Percentiles rank a stretch among this genome's conserved stretches.
These are phyloP conservation scores for Gentiana straminea DNA, from an alignment of 257 asterid genomes.

Conservation along the genomic window DNA sequence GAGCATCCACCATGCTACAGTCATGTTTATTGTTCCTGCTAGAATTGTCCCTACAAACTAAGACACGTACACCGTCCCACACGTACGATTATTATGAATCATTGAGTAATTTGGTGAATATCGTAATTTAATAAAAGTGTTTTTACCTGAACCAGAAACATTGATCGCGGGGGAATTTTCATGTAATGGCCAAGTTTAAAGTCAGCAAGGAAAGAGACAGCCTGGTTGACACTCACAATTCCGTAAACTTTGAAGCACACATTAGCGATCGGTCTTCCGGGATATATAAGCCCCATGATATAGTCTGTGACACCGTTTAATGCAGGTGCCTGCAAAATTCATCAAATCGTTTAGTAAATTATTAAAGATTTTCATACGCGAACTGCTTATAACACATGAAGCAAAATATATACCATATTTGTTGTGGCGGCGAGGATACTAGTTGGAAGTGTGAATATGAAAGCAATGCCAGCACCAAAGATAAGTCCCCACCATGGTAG, in stretches of 20 bases:
- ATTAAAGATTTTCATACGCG: no score
- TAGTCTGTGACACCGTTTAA: slow-evolving; percentile 85
- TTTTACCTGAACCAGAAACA: slow-evolving; percentile 88
- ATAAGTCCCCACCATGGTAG: slow-evolving; percentile 97
- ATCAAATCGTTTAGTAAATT: background rate
- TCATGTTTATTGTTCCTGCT: slow-evolving; percentile 70
- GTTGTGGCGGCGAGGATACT: slow-evolving; percentile 96
- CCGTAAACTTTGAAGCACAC: slow-evolving; percentile 90
- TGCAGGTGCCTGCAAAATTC: slow-evolving; percentile 67
- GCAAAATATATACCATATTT: slow-evolving; percentile 44
- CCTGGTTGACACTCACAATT: slow-evolving; percentile 82
- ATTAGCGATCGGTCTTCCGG: slow-evolving; percentile 94
- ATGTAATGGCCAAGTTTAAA: slow-evolving; percentile 95
- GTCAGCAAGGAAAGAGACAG: slow-evolving; percentile 83
- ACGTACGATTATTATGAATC: no score
- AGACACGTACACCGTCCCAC: slow-evolving; percentile 1
- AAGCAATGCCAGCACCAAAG: slow-evolving; percentile 67
- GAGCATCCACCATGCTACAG: slow-evolving; percentile 87
- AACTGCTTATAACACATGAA: no score
- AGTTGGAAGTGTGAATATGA: slow-evolving; percentile 82
- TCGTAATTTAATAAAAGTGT: background rate
- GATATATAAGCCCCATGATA: slow-evolving; percentile 80
- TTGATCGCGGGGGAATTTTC: slow-evolving; percentile 97
- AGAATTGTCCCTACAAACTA: slow-evolving; percentile 77
- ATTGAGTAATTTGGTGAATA: no score